Evolutionary conservation across 495 filamentous ascomycete species (phyloP), one percentile per base, ranked within the genome.

Genomic region (Wilcoxina mikolae): DNA sequence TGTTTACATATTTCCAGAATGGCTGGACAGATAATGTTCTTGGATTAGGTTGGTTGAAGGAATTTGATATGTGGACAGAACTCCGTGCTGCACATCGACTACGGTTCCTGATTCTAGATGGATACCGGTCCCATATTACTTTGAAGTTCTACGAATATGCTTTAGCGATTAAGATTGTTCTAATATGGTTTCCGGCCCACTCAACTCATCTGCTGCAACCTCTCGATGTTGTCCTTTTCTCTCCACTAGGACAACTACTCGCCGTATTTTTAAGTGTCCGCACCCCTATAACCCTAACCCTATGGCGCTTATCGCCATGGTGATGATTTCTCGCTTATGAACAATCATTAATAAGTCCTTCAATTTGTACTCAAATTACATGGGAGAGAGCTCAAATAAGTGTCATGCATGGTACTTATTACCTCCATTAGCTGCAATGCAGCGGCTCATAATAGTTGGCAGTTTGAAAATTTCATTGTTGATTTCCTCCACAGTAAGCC

Each of bases 181-280:
- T 56, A 5, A 31, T 67, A 10, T 67, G 53, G 38, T 60, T 67
- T 51, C 60, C 67, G 31, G 53, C 53, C 44, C 56, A 69, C 57
- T 58, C 60, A 52, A 66, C 65, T 12, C 44, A 69, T 45, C 51
- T 60, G 2, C 56, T 65, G 22, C 58, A 70, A 47, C 65, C 64
- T 4, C 59, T 68, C 25, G 65, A 67, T 60, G 54, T 69, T n/a
- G 53, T 58, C 47, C 51, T 48, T 66, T 68, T 55, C n/a, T n/a
- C n/a, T n/a, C n/a, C n/a, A n/a, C n/a, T n/a, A n/a, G n/a, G n/a
- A n/a, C n/a, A n/a, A n/a, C n/a, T n/a, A n/a, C n/a, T n/a, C n/a
- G n/a, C n/a, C n/a, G n/a, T n/a, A n/a, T n/a, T n/a, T n/a, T n/a
- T n/a, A n/a, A n/a, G n/a, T n/a, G n/a, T n/a, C n/a, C n/a, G n/a